Evolutionary conservation across 495 filamentous ascomycete genomes (phyloP), one percentile per base, ranked within the genome.

Genomic region (Penicillium soppii): DNA sequence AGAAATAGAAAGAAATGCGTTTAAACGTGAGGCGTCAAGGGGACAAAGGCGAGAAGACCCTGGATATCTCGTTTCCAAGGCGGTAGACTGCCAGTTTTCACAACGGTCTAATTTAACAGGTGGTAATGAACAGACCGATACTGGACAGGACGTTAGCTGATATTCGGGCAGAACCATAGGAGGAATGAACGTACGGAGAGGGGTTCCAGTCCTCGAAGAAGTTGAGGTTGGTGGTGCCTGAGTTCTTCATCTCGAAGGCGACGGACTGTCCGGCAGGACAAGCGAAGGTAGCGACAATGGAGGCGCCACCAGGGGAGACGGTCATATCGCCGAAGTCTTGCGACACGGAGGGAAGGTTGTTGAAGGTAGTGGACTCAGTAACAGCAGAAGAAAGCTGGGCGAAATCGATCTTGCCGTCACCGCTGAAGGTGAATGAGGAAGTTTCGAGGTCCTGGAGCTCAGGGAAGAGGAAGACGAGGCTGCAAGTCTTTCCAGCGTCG

Each of bases 401-500:
- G 54, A 87, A 76, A 45, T 82, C 69, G 20, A 88, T 57, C 50
- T 69, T 70, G n/a, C 83, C 83, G 19, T 77, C 70, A 15, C 83
- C 84, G 12, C 73, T 77, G 56, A 87, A 70, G 50, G 66, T 80
- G 63, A 71, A 86, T 10, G 74, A 68, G 0, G 80, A 83, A 8
- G 83, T 82, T 53, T 73, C 61, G 22, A 84, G 75, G 25, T 82
- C 61, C 6, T 67, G 47, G 49, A 71, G 60, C 41, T 68, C 50
- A 5, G 87, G 86, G 66, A 88, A 81, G 30, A 87, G 69, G 74
- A 91, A 88, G 43, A 87, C 65, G 7, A 88, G 75, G 26, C 72
- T 72, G 67, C 87, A 91, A 1, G 73, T 85, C 66, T 82, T 80
- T 39, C 74, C 79, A 32, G 71, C 60, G 59, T 80, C 71, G 9